These are phyloP conservation scores for Pythium sp. DNA, from an alignment of 352 stramenopile species.

Conservation along the genomic window DNA sequence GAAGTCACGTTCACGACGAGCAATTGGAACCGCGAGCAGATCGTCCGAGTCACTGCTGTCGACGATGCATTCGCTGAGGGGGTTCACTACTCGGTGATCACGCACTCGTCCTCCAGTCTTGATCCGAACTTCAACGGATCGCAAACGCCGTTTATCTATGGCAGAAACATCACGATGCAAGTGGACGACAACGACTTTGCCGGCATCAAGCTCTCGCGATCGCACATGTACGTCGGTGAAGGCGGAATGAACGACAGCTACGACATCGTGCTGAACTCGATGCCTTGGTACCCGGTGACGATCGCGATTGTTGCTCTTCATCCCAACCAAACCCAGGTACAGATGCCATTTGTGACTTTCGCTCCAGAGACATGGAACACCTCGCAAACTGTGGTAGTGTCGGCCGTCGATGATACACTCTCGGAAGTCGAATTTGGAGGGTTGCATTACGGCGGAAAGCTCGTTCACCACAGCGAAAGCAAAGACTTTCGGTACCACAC, in stretches of 20 bases:
- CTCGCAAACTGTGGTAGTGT: constrained; percentile 39
- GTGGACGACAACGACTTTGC: constrained; percentile 71
- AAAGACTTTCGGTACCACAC: constrained; percentile 66
- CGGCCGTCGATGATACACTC: constrained; percentile 49
- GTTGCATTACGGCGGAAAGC: constrained; percentile 47
- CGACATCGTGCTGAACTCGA: constrained; percentile 47
- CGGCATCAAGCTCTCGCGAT: constrained; percentile 45
- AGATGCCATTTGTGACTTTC: constrained; percentile 34
- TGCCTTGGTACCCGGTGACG: constrained; percentile 54
- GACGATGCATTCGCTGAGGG: constrained; percentile 61
- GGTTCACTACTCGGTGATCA: constrained; percentile 57
- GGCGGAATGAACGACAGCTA: constrained; percentile 56
- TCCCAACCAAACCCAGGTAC: constrained; percentile 35
- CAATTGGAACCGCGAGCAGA: constrained; percentile 71
- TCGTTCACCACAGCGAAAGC: constrained; percentile 58
- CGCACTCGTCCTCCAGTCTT: constrained; percentile 35
- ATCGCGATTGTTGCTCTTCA: constrained; percentile 46
- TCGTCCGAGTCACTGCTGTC: constrained; percentile 48
- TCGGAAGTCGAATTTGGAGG: constrained; percentile 65
- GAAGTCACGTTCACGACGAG: constrained; percentile 40
- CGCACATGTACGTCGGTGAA: constrained; percentile 60
- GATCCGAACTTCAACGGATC: constrained; percentile 57
- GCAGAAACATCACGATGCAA: constrained; percentile 54
- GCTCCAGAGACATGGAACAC: constrained; percentile 45
- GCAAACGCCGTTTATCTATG: constrained; percentile 60